Evolutionary conservation across 2,329 filamentous ascomycete genomes (phyloP), one percentile per base, ranked within the genome.

Genomic region (Periglandula ipomoeae): DNA sequence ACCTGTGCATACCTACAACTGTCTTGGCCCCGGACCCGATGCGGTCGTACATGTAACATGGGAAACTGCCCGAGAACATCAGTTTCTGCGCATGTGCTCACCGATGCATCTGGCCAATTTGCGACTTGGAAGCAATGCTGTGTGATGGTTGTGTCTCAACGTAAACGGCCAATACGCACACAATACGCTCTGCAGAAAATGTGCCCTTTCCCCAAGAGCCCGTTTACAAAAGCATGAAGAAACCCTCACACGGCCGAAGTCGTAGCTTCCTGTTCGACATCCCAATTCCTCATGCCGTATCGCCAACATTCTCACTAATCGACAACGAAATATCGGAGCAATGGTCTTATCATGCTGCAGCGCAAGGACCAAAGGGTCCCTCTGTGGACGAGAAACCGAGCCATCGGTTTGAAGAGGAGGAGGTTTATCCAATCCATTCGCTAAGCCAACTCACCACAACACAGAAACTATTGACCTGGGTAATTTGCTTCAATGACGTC

Each of bases 401-500:
- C 6, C 22, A 20, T 17, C 30, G 34, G 8, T 20, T 23, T 30
- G 30, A 43, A 9, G 23, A 44, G 20, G 43, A 44, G n/a, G 37
- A 44, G 27, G 44, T 52, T 13, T 52, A 47, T 27, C 47, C 50
- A 7, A 19, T 52, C 10, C 50, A 49, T 46, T 17, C 17, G n/a
- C 30, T 52, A 19, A 47, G 49, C 15, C 50, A 49, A 27, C 37
- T 44, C 17, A 47, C 24, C 9, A 20, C 40, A 20, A 27, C 22
- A 15, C 39, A 52, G 30, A 42, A 35, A 35, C 35, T 52, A 30
- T 30, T 46, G 10, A 52, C 50, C 8, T 52, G 50, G 50, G 50
- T 52, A 15, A 35, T 52, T 47, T 49, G 50, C 47, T 52, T 52
- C 47, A 52, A 52, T 32, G 50, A 52, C 46, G 50, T 52, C 47